Conservation (phyloP, 257 asterid species). For the Leonotis leonurus region DNA sequence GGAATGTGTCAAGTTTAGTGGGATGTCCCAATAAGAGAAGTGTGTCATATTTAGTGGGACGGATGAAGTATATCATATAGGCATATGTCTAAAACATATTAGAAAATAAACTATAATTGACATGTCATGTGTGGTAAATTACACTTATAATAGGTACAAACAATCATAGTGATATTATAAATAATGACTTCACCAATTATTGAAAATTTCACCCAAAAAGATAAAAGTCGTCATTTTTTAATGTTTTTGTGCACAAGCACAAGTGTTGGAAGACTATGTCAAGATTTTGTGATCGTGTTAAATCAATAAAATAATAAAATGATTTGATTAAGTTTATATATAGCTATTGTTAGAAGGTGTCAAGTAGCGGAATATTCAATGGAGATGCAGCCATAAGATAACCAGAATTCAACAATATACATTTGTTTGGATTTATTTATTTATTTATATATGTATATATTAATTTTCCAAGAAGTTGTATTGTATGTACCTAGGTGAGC, state of each 20-base stretch:
- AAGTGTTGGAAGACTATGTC: not conserved
- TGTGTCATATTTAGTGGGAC: too few species aligned
- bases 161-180: not conserved
- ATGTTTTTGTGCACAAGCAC: not conserved
- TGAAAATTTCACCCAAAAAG: not conserved
- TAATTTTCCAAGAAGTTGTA: constrained; percentile 6
- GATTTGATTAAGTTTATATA: not conserved
- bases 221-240: not conserved
- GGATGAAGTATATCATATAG: too few species aligned
- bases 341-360: not conserved
- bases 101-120: too few species aligned
- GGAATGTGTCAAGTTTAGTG: too few species aligned
- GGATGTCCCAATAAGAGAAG: too few species aligned
- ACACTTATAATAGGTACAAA: not conserved
- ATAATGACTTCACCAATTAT: not conserved
- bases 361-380: constrained; percentile 20
- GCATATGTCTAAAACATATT: too few species aligned
- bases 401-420: not conserved
- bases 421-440: not conserved
- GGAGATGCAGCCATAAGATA: constrained; percentile 10
- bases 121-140: not conserved
- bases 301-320: not conserved
- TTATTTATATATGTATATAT: not conserved
- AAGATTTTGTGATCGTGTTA: not conserved
- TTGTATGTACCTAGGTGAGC: too few species aligned